Evolutionary conservation across 1,284 basidiomycete species (phyloP), one percentile per base, ranked within the genome.

Genomic region (Fereydounia khargensis): DNA sequence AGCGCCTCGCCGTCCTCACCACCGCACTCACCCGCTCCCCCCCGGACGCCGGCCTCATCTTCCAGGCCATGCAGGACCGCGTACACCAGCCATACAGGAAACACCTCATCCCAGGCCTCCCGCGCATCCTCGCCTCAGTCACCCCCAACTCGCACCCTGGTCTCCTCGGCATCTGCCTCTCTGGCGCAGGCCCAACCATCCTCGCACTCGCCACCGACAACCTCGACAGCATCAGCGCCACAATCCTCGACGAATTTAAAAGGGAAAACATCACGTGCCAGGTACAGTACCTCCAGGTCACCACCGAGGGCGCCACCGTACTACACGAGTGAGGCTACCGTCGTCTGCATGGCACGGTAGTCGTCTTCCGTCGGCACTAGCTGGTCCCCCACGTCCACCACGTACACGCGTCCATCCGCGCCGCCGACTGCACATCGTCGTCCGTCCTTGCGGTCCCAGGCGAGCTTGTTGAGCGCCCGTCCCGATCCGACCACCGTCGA

Each of bases 51-150:
- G 86, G 86, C 32, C 84, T 99, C 20, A 97, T 98, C 62, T 98
- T 94, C 78, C 92, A 98, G 77, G 95, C 94, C 0, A 98, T 98
- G 95, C 96, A 97, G 76, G 95, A 99, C 79, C 85, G 88, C 37
- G 83, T 99, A 11, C 95, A 98, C 77, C 95, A 99, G 76, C 95
- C 95, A 0, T 98, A 97, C 77, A 85, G 95, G 25, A 89, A 88
- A 78, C 78, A 82, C 31, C 81, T 98, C 43, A 96, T 99, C 51
- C 95, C 95, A 32, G 95, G 94, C 23, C 82, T 75, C 16, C 59
- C 65, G 10, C 48, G 58, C 8, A 67, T 75, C 18, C 89, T 94
- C 11, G 86, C 87, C 21, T 82, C 82, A 14, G 86, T 98, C 44
- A 95, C 91, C 0, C 92, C 92, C 6, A 70, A 81, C 13, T 86